These are phyloP conservation scores for Boletus reticuloceps DNA, from an alignment of 768 basidiomycete genomes.

Conservation along the genomic window DNA sequence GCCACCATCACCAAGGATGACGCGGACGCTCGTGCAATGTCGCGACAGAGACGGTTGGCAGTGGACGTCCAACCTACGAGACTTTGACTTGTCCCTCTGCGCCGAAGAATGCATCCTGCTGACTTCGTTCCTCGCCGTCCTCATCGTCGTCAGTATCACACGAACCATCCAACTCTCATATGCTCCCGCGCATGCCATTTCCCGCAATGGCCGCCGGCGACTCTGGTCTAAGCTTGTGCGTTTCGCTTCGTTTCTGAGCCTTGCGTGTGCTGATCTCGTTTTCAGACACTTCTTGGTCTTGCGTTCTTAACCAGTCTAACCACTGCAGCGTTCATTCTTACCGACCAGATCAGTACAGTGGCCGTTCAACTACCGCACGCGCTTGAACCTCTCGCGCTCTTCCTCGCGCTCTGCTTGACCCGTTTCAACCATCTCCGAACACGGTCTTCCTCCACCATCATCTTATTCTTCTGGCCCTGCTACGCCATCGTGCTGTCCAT, in stretches of 20 bases:
- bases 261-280: not conserved
- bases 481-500: slow-evolving; percentile 50
- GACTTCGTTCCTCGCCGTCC: slow-evolving; percentile 45
- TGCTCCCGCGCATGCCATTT: slow-evolving; percentile 31
- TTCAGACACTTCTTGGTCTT: slow-evolving; percentile 46
- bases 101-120: slow-evolving; percentile 75
- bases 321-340: slow-evolving; percentile 40
- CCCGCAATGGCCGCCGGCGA: slow-evolving; percentile 49
- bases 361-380: slow-evolving; percentile 50
- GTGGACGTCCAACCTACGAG: slow-evolving; percentile 52
- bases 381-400: slow-evolving; percentile 56
- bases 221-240: slow-evolving; percentile 68
- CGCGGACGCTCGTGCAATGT: slow-evolving; percentile 34
- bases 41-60: slow-evolving; percentile 65
- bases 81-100: slow-evolving; percentile 79
- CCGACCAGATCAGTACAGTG: slow-evolving; percentile 33
- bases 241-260: slow-evolving; percentile 2
- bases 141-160: slow-evolving; percentile 43
- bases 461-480: slow-evolving; percentile 82
- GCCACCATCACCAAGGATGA: slow-evolving; percentile 28
- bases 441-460: slow-evolving; percentile 63
- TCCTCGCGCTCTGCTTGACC: slow-evolving; percentile 50
- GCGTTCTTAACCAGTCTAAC: slow-evolving; percentile 47
- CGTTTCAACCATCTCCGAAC: slow-evolving; percentile 69
- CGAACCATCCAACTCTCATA: slow-evolving; percentile 34